Evolutionary conservation across 352 stramenopile genomes (phyloP), one percentile per base, ranked within the genome.

Genomic region (Pythium phragmiticola): DNA sequence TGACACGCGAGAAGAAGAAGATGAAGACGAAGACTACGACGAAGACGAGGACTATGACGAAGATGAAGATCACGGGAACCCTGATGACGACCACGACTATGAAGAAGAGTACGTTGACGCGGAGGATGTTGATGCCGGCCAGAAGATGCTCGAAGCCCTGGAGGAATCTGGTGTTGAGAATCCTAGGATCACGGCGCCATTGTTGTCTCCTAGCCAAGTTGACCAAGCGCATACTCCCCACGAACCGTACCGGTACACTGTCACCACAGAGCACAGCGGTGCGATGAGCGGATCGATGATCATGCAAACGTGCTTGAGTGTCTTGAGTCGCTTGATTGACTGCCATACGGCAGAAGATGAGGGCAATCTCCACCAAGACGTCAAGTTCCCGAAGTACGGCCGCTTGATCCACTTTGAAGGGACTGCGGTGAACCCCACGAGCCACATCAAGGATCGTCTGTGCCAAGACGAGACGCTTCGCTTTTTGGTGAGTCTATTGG

Each of bases 261-360:
- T 92, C 16, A 82, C 91, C 37, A 78, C 81, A 13, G 85, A 94
- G 55, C 82, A 92, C 65, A 89, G 74, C 30, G 85, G 85, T 19
- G 72, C 79, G 0, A 94, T 94, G 82, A 92, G 85, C 60, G 73
- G 79, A 11, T 90, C 82, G 7, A 94, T 93, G 84, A 95, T 95
- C 65, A 84, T 93, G 76, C 87, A 95, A 57, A 93, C 87, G 7
- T 95, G 87, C 45, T 72, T 95, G 56, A 90, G 85, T 58, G 82
- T 95, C 6, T 68, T 95, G 19, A 92, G 82, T 60, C 78, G 85
- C 21, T 74, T 95, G 11, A 85, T 95, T 34, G 84, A 95, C 66
- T 93, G 84, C 51, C 84, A 94, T 48, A 94, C 87, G 17, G 76
- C 84, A 5, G 81, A 90, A 60, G 82, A 92, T 50, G 87, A 95